These are phyloP conservation scores for Neurospora sp. DNA, from an alignment of 2,329 filamentous ascomycete genomes.

Conservation along the genomic window DNA sequence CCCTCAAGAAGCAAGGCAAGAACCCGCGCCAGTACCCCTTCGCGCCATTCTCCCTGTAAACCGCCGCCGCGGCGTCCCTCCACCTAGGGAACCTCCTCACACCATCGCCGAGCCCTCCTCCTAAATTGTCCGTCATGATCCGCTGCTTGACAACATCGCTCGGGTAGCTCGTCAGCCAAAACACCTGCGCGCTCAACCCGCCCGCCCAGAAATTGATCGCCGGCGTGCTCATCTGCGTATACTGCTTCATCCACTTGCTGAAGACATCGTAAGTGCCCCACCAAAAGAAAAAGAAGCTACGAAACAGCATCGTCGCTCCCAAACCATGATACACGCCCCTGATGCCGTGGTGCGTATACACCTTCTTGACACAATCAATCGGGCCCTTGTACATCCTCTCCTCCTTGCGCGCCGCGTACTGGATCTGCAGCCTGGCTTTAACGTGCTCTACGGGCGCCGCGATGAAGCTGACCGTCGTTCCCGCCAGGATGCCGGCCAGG, in stretches of 20 bases:
- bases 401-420: constrained; percentile 74
- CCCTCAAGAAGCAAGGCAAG: constrained; percentile 82
- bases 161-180: constrained; percentile 89
- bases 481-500: constrained; percentile 77
- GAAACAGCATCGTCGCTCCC: constrained; percentile 74
- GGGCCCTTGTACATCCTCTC: constrained; percentile 78
- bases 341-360: constrained; percentile 63
- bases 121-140: constrained; percentile 91
- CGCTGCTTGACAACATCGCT: constrained; percentile 91
- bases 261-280: constrained; percentile 93
- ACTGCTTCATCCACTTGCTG: constrained; percentile 53
- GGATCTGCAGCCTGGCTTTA: constrained; percentile 87
- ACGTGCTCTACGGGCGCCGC: constrained; percentile 92
- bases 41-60: constrained; percentile 67
- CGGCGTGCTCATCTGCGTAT: constrained; percentile 64
- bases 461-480: constrained; percentile 83
- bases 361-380: constrained; percentile 69
- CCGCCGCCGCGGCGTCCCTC: constrained; percentile 67
- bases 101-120: constrained; percentile 57
- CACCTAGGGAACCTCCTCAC: constrained; percentile 61
- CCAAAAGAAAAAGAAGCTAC: constrained; percentile 95
- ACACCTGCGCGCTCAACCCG: constrained; percentile 83
- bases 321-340: constrained; percentile 79
- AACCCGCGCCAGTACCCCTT: constrained; percentile 91
- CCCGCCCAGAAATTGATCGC: constrained; percentile 96